Percentiles rank a stretch among this genome's conserved stretches.
These are phyloP conservation scores for Microcyclospora tardicrescens DNA, from an alignment of 2,329 filamentous ascomycete genomes.

Conservation along the genomic window DNA sequence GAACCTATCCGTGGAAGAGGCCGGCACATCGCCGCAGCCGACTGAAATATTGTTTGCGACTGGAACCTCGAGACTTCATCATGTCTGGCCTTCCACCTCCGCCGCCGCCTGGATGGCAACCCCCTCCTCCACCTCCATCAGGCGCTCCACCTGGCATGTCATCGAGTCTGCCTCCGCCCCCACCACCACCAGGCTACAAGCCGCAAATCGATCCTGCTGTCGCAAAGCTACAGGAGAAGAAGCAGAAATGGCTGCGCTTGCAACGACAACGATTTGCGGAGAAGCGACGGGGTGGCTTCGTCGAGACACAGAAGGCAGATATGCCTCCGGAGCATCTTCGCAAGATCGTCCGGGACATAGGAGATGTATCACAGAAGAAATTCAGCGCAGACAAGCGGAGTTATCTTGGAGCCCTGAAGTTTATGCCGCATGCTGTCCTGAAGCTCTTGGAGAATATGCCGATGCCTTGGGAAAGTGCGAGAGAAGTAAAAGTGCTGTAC, in stretches of 20 bases:
- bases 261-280: slow-evolving; percentile 91
- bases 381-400: slow-evolving; percentile 98
- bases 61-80: slow-evolving; percentile 1
- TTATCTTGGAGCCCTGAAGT: slow-evolving; percentile 93
- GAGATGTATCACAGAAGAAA: slow-evolving; percentile 98
- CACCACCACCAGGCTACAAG: slow-evolving; percentile 74
- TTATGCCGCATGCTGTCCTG: slow-evolving; percentile 96
- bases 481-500: slow-evolving; percentile 95
- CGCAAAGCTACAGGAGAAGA: slow-evolving; percentile 96
- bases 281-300: slow-evolving; percentile 90
- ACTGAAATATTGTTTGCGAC: not conserved
- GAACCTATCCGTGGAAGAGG: slow-evolving; percentile 1
- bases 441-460: slow-evolving; percentile 99
- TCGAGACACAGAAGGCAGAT: slow-evolving; percentile 95
- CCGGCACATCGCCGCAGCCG: slow-evolving; percentile 12
- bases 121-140: slow-evolving; percentile 27
- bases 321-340: slow-evolving; percentile 97
- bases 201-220: slow-evolving; percentile 69
- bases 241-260: slow-evolving; percentile 91
- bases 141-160: slow-evolving; percentile 37
- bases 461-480: slow-evolving; percentile 96
- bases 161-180: slow-evolving; percentile 48
- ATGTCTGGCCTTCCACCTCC: slow-evolving; percentile 53
- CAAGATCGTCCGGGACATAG: slow-evolving; percentile 97
- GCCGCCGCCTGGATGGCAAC: slow-evolving; percentile 54